phyloP scores from a whole-genome alignment of 2,329 filamentous ascomycete genomes.

The Alternaria brassicicola region DNA sequence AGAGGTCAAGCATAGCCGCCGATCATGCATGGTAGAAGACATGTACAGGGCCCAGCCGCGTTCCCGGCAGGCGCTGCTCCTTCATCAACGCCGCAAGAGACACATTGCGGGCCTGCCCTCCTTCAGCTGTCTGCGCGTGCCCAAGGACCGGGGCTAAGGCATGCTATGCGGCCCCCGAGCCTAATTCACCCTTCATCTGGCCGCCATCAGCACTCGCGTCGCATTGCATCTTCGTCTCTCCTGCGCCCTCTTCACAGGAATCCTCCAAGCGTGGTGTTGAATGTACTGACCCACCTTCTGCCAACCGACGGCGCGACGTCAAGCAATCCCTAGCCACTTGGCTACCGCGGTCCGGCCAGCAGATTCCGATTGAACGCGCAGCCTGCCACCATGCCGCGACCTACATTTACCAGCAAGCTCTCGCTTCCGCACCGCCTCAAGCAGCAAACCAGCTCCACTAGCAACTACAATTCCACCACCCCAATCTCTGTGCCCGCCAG shows the following conservation, averaged over 20 bases:
- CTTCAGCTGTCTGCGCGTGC: constrained; percentile 23
- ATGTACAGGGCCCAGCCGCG: constrained; percentile 15
- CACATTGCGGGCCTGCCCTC: constrained; percentile 23
- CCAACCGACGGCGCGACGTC: constrained; percentile 26
- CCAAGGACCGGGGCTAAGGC: constrained; percentile 24
- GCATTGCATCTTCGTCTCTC: background rate
- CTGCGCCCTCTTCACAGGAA: background rate
- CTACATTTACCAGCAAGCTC: constrained; percentile 53
- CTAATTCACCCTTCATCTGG: constrained; percentile 4
- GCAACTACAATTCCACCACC: constrained; percentile 37
- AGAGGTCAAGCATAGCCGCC: background rate
- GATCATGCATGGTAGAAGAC: constrained; percentile 2
- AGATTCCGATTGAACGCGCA: constrained; percentile 25
- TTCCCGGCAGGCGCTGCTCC: constrained; percentile 15
- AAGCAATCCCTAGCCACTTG: constrained; percentile 28
- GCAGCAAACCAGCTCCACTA: constrained; percentile 44
- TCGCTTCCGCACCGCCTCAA: constrained; percentile 62
- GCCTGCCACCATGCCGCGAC: constrained; percentile 46
- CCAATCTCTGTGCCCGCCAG: constrained; percentile 43
- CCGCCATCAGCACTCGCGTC: background rate
- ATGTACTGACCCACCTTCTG: constrained; percentile 16
- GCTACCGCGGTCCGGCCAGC: constrained; percentile 18
- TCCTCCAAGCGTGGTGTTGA: background rate
- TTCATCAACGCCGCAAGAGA: constrained; percentile 12
- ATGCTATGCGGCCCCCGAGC: constrained; percentile 23